Conservation (phyloP, 768 basidiomycete genomes). For the Mycena venus region DNA sequence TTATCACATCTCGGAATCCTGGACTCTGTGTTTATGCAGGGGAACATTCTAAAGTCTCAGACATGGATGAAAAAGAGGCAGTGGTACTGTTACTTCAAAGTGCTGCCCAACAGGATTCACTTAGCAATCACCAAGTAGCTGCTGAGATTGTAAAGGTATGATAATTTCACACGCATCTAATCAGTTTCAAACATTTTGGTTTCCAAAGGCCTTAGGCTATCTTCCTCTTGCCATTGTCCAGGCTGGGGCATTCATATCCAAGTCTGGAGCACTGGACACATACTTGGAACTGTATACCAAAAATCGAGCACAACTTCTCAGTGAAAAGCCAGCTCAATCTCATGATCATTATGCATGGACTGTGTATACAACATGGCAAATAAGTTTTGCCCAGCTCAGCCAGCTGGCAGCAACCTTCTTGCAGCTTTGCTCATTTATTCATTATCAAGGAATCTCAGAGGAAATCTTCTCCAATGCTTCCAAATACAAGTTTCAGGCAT, state of each 20-base stretch:
- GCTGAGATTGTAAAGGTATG: constrained; percentile 21
- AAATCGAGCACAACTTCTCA: not conserved
- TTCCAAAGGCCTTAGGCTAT: not conserved
- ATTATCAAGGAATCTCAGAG: not conserved
- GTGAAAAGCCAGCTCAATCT: constrained; percentile 1
- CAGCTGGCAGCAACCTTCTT: not conserved
- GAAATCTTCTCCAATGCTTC: not conserved
- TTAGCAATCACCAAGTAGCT: not conserved
- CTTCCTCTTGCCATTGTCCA: constrained; percentile 18
- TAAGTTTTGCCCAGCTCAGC: constrained; percentile 6
- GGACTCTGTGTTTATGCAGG: not conserved
- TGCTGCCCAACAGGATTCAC: not conserved
- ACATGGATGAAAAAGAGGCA: constrained; percentile 5
- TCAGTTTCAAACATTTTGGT: not conserved
- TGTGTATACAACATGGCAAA: constrained; percentile 23
- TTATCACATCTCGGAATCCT: constrained; percentile 26
- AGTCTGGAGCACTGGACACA: not conserved
- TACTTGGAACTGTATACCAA: constrained; percentile 3
- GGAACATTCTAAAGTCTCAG: not conserved
- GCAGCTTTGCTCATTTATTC: not conserved
- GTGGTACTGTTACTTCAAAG: not conserved
- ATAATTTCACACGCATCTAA: not conserved
- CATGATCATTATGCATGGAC: constrained; percentile 18
- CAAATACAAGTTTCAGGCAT: not conserved
- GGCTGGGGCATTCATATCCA: constrained; percentile 11